A percentile compares a stretch with the other conserved stretches of the same genome.
Conservation (phyloP, 1,139 yeast species). For the Pichia sp. region DNA sequence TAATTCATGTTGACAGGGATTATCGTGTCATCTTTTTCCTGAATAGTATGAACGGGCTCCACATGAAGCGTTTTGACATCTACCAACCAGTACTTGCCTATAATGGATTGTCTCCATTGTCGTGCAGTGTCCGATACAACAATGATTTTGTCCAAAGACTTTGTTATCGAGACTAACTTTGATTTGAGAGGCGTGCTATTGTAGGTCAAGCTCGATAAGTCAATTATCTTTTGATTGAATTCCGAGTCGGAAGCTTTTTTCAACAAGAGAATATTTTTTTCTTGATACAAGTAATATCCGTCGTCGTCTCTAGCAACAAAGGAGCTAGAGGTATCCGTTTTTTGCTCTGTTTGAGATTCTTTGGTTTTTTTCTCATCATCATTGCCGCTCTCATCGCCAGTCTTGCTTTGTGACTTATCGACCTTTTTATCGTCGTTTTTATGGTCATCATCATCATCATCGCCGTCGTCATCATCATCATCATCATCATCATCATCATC, state of each 20-base stretch:
- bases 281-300: constrained; percentile 27
- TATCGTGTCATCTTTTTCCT: constrained; percentile 24
- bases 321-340: background rate
- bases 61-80: constrained; percentile 39
- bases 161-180: constrained; percentile 31
- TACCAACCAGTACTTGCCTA: constrained; percentile 62
- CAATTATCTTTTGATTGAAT: constrained; percentile 23
- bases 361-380: background rate
- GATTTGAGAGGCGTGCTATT: constrained; percentile 22
- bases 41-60: constrained; percentile 38
- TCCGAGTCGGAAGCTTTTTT: constrained; percentile 28
- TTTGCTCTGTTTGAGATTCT: background rate
- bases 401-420: constrained; percentile 2
- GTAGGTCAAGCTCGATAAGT: constrained; percentile 18
- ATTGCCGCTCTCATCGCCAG: background rate
- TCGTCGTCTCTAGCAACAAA: constrained; percentile 23
- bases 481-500: constrained; percentile 10
- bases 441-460: constrained; percentile 4
- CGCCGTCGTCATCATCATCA: constrained; percentile 9
- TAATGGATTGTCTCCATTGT: constrained; percentile 75
- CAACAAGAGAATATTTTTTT: constrained; percentile 18
- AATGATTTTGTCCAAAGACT: constrained; percentile 45
- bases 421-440: constrained; percentile 8
- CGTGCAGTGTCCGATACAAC: constrained; percentile 48
- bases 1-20: constrained; percentile 40